Conservation (phyloP, 306 rosid species). For the Biancaea sappan region DNA sequence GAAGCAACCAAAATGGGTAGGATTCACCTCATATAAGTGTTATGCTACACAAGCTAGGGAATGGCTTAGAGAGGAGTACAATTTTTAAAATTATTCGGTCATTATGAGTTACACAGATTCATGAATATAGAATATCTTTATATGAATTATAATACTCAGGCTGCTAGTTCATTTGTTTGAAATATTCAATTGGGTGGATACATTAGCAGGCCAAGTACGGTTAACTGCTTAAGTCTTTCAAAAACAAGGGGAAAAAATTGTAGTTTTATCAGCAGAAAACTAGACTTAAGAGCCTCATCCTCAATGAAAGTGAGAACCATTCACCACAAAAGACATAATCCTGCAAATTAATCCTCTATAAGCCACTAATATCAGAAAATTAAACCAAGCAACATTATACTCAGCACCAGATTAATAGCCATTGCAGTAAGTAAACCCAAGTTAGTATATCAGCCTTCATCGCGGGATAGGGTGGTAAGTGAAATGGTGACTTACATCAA, state of each 20-base stretch:
- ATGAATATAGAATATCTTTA: background rate
- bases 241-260: background rate
- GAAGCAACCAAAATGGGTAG: background rate
- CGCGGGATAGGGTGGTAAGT: background rate
- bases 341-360: background rate
- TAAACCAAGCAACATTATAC: constrained; percentile 9
- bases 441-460: background rate
- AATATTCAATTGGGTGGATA: background rate
- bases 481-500: constrained; percentile 65
- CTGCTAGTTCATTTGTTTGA: constrained; percentile 1
- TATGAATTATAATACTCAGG: constrained; percentile 14
- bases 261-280: background rate
- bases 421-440: background rate
- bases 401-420: background rate
- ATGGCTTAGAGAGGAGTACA: background rate
- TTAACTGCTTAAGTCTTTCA: background rate
- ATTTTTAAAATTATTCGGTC: background rate
- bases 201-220: no score
- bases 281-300: background rate
- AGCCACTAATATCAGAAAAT: background rate
- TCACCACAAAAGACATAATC: background rate
- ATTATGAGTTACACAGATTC: constrained; percentile 4
- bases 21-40: constrained; percentile 1
- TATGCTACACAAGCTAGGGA: constrained; percentile 10
- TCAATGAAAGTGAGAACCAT: background rate